Conservation (phyloP, 2,329 filamentous ascomycete species). For the Dothistroma pini region DNA sequence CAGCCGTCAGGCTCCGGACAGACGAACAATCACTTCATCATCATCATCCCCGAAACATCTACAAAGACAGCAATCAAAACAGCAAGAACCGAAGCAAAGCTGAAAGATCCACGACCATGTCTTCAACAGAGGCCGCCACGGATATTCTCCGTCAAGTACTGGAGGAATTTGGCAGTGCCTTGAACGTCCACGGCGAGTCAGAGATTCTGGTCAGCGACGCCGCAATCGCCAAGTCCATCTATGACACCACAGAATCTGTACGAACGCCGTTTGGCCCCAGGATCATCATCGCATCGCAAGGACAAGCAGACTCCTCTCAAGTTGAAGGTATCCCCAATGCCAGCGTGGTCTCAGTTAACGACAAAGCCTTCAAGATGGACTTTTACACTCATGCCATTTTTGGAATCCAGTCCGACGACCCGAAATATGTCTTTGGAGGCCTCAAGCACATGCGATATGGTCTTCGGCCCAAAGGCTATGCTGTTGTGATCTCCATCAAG, state of each 20-base stretch:
- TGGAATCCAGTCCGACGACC: constrained; percentile 23
- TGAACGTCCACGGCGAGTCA: constrained; percentile 10
- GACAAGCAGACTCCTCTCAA: constrained; percentile 7
- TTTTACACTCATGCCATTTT: constrained; percentile 28
- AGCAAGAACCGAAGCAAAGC: background rate
- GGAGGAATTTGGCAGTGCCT: background rate
- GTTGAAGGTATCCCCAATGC: constrained; percentile 17
- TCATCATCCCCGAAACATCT: background rate
- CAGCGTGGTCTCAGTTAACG: constrained; percentile 14
- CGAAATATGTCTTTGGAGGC: constrained; percentile 24
- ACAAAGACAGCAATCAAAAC: background rate
- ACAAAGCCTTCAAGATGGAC: constrained; percentile 23
- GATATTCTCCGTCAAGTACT: constrained; percentile 1
- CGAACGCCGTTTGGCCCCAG: constrained; percentile 26
- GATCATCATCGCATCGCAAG: constrained; percentile 24
- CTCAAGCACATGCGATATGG: constrained; percentile 27
- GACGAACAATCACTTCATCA: background rate
- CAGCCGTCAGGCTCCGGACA: background rate
- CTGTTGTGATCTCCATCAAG: constrained; percentile 26
- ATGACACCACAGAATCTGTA: constrained; percentile 20
- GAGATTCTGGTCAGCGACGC: constrained; percentile 24
- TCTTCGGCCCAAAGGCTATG: constrained; percentile 27
- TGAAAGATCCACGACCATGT: background rate
- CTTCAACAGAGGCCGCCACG: background rate
- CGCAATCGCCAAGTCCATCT: constrained; percentile 21